Conservation (phyloP, 441 rosid species). For the Populus hybrid region DNA sequence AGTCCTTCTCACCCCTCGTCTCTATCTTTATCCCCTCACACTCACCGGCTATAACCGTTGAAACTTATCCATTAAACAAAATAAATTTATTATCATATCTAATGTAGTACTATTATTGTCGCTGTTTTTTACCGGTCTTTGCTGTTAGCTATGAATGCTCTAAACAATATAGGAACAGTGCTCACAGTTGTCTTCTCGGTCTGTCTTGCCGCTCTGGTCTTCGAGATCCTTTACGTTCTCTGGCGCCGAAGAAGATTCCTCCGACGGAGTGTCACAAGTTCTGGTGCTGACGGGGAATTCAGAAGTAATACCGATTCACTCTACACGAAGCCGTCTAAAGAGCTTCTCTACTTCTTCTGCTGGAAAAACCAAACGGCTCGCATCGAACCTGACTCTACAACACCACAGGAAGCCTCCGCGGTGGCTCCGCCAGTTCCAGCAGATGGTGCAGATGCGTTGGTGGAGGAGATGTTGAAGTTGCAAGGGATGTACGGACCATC, state of each 20-base stretch:
- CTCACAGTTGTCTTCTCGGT: slow-evolving; percentile 44
- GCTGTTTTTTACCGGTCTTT: slow-evolving; percentile 5
- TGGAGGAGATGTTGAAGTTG: slow-evolving; percentile 35
- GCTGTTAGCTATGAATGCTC: slow-evolving; percentile 29
- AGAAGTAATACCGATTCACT: slow-evolving; percentile 12
- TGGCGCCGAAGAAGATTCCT: slow-evolving; percentile 36
- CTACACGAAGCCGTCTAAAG: slow-evolving; percentile 48
- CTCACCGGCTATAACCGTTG: background rate
- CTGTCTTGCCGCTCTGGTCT: slow-evolving; percentile 37
- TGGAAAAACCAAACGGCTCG: slow-evolving; percentile 50
- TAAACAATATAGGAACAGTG: slow-evolving; percentile 38
- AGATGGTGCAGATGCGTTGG: slow-evolving; percentile 18
- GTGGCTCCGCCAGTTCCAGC: slow-evolving; percentile 27
- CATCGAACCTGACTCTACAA: slow-evolving; percentile 38
- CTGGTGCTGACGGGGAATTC: slow-evolving; percentile 15
- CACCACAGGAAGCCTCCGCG: background rate
- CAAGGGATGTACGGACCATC: slow-evolving; percentile 49
- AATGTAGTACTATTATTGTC: background rate
- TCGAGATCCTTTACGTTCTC: slow-evolving; percentile 45
- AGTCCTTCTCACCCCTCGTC: background rate
- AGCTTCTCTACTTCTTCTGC: slow-evolving; percentile 70
- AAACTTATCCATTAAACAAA: background rate
- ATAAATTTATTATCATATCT: slow-evolving; percentile 21
- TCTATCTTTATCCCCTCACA: background rate
- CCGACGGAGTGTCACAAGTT: background rate